Percentiles rank a stretch among this genome's conserved stretches.
Evolutionary conservation across 2,329 filamentous ascomycete species (phyloP).

Genomic region (Hypomyces perniciosus): DNA sequence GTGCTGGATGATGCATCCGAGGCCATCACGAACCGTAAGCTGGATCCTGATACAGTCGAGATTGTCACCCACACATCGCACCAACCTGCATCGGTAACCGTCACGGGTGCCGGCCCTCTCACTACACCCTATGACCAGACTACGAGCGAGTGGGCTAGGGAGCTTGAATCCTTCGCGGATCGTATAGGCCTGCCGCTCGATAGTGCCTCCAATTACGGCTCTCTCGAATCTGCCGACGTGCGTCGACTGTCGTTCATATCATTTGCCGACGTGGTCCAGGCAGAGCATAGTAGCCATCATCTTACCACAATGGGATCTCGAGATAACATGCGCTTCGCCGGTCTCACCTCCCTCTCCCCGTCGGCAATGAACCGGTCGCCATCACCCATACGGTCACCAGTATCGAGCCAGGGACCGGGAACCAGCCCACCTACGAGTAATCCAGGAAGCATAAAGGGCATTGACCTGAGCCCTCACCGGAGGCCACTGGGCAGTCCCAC

Average conservation of each 20-base stretch:
- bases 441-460: constrained; percentile 64
- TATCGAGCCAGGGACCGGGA: constrained; percentile 62
- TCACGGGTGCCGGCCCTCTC: constrained; percentile 43
- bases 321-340: constrained; percentile 65
- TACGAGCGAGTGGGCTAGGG: constrained; percentile 50
- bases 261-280: constrained; percentile 90
- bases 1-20: constrained; percentile 87
- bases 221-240: constrained; percentile 68
- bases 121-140: constrained; percentile 35
- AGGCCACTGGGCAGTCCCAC: constrained; percentile 59
- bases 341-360: constrained; percentile 55
- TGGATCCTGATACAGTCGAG: constrained; percentile 85
- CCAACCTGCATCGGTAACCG: constrained; percentile 66
- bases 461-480: constrained; percentile 62
- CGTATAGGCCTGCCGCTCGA: constrained; percentile 45
- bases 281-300: constrained; percentile 62
- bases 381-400: constrained; percentile 73
- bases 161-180: constrained; percentile 49
- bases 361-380: constrained; percentile 59
- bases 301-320: constrained; percentile 47
- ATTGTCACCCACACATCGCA: constrained; percentile 85
- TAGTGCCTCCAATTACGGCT: constrained; percentile 67
- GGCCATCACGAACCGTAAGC: constrained; percentile 79
- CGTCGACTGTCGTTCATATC: constrained; percentile 90
- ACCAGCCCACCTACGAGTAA: constrained; percentile 73